Evolutionary conservation across 192 early-diverging fungal species (phyloP), one percentile per base, ranked within the genome.

Genomic region (Coemansia sp.): DNA sequence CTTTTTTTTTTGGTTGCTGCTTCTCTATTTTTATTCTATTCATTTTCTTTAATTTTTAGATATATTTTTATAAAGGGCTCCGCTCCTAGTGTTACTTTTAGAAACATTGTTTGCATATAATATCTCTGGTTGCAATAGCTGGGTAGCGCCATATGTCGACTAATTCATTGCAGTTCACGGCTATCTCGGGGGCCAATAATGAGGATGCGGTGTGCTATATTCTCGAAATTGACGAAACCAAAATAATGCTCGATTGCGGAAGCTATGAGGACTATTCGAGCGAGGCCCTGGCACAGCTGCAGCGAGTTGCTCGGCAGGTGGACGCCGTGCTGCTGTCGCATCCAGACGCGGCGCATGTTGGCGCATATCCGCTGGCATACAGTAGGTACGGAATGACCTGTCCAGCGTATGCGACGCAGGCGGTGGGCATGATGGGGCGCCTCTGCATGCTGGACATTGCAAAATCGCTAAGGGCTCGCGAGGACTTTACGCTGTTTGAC

Each of bases 201-300:
- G 91, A 92, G 69, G 90, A 91, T 58, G 86, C 91, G 0, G 83
- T 95, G 36, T 94, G 94, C 69, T 97, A 96, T 68, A 64, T 98
- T 62, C 81, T 98, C 51, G 92, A 95, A 72, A 87, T 97, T 27
- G 94, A 93, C 56, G 91, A 93, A 68, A 91, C 90, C n/a, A 90
- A 90, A 58, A 86, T 98, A 47, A 69, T 98, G 35, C 82, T 98
- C 19, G 97, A 98, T 75, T 98, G 97, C 82, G 97, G 95, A 19
- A 94, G 90, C 88, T 85, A 85, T 51, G 90, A 90, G 67, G 71
- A 68, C 35, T 91, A 95, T 63, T 81, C 94, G 51, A 80, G 83
- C 19, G 87, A 91, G 20, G 85, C 85, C 28, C 74, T 95, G 20
- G 69, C 62, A 36, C 72, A 75, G 39, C 83, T 93, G 13, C 85